These are phyloP conservation scores for Euclidium syriacum DNA, from an alignment of 345 rosid species.

Conservation along the genomic window DNA sequence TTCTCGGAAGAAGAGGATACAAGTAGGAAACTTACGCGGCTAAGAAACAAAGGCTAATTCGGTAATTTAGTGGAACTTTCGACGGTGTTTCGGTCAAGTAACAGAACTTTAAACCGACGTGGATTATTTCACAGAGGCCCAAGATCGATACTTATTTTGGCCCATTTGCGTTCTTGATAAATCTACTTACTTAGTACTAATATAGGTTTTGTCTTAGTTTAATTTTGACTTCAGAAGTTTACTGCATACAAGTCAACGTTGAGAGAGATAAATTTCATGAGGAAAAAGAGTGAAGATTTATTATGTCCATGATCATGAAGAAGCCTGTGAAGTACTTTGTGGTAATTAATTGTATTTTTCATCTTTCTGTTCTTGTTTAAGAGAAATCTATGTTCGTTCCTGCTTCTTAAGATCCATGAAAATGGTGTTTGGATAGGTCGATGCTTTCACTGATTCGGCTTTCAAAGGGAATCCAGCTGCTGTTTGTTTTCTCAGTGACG, in stretches of 20 bases:
- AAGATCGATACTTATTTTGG: background rate
- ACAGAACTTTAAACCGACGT: background rate
- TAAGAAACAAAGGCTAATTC: constrained; percentile 1
- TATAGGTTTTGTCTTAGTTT: too few species aligned
- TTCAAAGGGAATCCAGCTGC: constrained; percentile 92
- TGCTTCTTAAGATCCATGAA: too few species aligned
- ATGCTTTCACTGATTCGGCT: constrained; percentile 69
- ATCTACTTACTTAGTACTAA: too few species aligned
- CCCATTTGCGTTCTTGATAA: background rate
- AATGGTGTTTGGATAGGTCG: constrained; percentile 48
- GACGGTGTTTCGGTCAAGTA: constrained; percentile 21
- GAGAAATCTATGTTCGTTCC: background rate
- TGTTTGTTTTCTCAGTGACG: constrained; percentile 57
- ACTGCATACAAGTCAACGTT: too few species aligned
- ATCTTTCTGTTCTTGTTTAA: background rate
- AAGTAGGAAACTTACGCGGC: constrained; percentile 20
- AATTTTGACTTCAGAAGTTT: too few species aligned
- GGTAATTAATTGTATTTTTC: constrained; percentile 17
- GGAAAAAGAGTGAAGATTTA: too few species aligned
- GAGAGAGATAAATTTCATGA: too few species aligned
- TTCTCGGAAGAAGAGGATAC: background rate
- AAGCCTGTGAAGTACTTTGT: constrained; percentile 42
- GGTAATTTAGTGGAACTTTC: background rate
- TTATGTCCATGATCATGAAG: too few species aligned
- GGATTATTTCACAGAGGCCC: background rate